These are phyloP conservation scores for Solanum peruvianum DNA, from an alignment of 257 asterid genomes.

Conservation along the genomic window DNA sequence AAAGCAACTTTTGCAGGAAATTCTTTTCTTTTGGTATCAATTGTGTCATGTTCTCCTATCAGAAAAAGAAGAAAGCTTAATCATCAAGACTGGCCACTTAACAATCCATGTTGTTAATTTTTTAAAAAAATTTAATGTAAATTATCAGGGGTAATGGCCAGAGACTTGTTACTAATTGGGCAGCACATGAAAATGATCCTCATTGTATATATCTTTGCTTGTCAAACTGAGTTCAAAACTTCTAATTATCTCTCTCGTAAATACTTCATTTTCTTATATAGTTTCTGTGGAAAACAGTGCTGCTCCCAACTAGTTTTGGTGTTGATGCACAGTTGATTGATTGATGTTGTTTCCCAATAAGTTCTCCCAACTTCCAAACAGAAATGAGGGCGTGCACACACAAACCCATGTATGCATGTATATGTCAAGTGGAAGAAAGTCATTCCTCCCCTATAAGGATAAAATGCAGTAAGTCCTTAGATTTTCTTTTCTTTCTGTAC, in stretches of 20 bases:
- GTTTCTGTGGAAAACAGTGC: not conserved
- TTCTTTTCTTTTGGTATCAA: not conserved
- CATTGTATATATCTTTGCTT: not conserved
- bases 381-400: not conserved
- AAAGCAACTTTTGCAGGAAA: not conserved
- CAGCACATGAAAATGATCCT: not conserved
- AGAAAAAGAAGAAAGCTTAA: not conserved
- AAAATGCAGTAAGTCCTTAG: not conserved
- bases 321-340: not conserved
- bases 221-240: not conserved
- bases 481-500: not conserved
- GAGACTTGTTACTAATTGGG: not conserved
- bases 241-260: not conserved
- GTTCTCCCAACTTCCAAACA: not conserved
- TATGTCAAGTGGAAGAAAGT: not conserved
- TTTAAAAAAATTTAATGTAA: not conserved
- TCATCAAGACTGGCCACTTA: not conserved
- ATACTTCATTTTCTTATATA: not conserved
- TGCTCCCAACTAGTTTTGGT: not conserved
- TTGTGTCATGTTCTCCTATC: not conserved
- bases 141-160: not conserved
- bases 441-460: not conserved
- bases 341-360: not conserved
- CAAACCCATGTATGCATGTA: not conserved
- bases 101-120: not conserved